Evolutionary conservation across 1,284 basidiomycete genomes (phyloP).

Genomic region (Puccinia coronata): DNA sequence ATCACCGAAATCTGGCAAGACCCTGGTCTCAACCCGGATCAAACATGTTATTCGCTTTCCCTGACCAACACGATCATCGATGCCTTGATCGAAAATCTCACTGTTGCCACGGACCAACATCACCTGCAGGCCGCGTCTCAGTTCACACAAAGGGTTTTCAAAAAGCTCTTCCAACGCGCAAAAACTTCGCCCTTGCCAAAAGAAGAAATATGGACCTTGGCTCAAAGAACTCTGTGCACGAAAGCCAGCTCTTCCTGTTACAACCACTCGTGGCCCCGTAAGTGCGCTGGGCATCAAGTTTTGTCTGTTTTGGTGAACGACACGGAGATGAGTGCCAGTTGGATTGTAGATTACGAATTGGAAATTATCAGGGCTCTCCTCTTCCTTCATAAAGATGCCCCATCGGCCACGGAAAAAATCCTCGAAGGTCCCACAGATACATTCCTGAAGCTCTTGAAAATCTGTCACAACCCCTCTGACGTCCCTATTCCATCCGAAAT

Average conservation of each 20-base stretch:
- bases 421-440: conserved; percentile 78
- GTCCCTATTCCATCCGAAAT: conserved; percentile 59
- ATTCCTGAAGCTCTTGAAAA: conserved; percentile 73
- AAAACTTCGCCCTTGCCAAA: conserved; percentile 53
- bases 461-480: conserved; percentile 65
- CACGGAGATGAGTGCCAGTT: conserved; percentile 72
- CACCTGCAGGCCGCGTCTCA: conserved; percentile 64
- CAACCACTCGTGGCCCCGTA: conserved; percentile 82
- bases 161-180: conserved; percentile 69
- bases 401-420: conserved; percentile 81
- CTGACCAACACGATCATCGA: conserved; percentile 74
- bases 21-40: conserved; percentile 64
- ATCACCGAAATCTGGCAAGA: conserved; percentile 60
- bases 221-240: conserved; percentile 59
- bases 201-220: conserved; percentile 59
- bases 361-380: conserved; percentile 89
- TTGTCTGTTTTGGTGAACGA: conserved; percentile 75
- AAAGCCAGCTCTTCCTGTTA: conserved; percentile 74
- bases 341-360: conserved; percentile 83
- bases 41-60: conserved; percentile 67
- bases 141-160: conserved; percentile 68
- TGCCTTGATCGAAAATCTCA: conserved; percentile 71
- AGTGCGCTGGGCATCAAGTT: conserved; percentile 81
- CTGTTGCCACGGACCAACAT: conserved; percentile 60
- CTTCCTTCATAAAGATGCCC: conserved; percentile 93